Evolutionary conservation across 352 stramenopile genomes (phyloP), one percentile per base, ranked within the genome.

Genomic region (Phytophthora capsici): DNA sequence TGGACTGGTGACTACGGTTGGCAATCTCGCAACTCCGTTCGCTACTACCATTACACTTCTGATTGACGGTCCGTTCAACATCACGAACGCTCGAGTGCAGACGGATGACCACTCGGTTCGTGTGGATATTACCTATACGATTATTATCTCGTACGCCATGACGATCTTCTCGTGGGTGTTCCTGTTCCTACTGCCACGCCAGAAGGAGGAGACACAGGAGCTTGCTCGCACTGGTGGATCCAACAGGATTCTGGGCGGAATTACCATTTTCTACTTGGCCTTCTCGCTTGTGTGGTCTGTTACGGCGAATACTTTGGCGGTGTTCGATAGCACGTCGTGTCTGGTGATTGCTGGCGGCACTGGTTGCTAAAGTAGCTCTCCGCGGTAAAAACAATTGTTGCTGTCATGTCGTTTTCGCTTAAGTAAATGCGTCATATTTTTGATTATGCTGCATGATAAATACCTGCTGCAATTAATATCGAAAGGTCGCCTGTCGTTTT

Each of bases 261-360:
- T 78, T 22, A 76, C 67, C 0, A 55, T 81, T 14, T 51, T 59
- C 17, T 70, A 69, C 43, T 49, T 80, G 14, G 25, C 67, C 6
- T 57, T 77, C 47, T 51, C 56, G 22, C 47, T 76, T 12, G 53
- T 54, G 8, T 77, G 71, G 57, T 76, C 71, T 4, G 51, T 77
- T 54, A 74, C 48, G 36, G 37, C 47, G 25, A 74, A 78, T 43
- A 69, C 52, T 4, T 37, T 77, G 6, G 66, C 57, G 0, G 57
- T 77, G 13, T 74, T 66, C 47, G 65, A 71, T 28, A 59, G 54
- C n/a, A 80, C 71, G 12, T 71, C 55, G 50, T 80, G 72, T 48
- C 52, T 78, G 13, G 26, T 60, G 12, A 71, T 81, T 56, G 73
- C 57, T 16, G 73, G 73, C 25, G 73, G 73, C 45, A 47, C 52